Conservation (phyloP, 352 stramenopile species). For the Globisporangium alternatum region DNA sequence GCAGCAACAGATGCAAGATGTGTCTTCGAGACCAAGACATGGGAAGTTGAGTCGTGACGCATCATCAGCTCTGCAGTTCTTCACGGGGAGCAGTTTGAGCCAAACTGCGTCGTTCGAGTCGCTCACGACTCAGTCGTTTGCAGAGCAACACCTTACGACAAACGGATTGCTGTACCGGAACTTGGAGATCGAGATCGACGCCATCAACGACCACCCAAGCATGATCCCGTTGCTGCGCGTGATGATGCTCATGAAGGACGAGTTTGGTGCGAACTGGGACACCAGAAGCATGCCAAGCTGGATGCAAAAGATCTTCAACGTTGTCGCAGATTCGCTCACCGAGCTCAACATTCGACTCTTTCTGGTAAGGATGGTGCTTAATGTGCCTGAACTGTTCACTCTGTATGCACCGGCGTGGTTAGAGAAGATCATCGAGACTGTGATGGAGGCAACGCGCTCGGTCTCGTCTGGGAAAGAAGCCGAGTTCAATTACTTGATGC, state of each 20-base stretch:
- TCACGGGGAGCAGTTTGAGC: conserved; percentile 74
- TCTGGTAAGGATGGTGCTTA: conserved; percentile 67
- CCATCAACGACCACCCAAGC: conserved; percentile 69
- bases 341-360: conserved; percentile 68
- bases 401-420: conserved; percentile 52
- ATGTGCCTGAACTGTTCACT: conserved; percentile 56
- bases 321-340: conserved; percentile 35
- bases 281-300: conserved; percentile 57
- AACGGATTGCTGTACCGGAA: conserved; percentile 28
- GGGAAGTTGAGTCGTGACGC: conserved; percentile 21
- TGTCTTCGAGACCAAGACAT: not conserved
- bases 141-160: conserved; percentile 19
- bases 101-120: conserved; percentile 23
- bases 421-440: conserved; percentile 42
- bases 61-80: conserved; percentile 55
- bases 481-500: conserved; percentile 77
- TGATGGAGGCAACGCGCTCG: conserved; percentile 44
- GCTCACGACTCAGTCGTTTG: conserved; percentile 15
- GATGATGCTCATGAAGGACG: conserved; percentile 72
- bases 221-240: conserved; percentile 72
- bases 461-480: conserved; percentile 15
- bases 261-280: conserved; percentile 61
- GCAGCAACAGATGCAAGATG: conserved; percentile 26
- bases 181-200: conserved; percentile 73
- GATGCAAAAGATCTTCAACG: conserved; percentile 75